Base-by-base conservation (phyloP, 2,329 filamentous ascomycete species). In the Sclerotinia nivalis region DNA sequence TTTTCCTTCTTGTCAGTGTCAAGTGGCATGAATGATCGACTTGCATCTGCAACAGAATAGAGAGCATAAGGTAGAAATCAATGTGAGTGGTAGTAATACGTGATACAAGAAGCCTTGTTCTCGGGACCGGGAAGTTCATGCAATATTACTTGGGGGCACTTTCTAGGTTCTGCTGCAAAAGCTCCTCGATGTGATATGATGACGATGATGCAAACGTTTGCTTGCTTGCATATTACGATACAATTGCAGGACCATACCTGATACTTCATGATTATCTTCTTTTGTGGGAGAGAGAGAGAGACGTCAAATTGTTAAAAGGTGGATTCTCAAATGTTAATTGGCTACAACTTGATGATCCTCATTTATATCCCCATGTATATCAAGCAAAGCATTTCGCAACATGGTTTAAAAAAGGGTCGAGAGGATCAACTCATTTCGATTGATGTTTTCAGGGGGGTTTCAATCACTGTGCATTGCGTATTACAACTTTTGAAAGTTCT, bases 21-120 rank as follows among this genome's bases (percentile, higher is more conserved):
- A 40, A 67, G 65, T 50, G 54, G 65, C 54, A 60, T 67, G 18
- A 40, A 60, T 67, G 65, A 67, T 60, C 28, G 31, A 37, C 43
- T 31, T 45, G 37, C 31, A 25, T 45, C 28, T 60, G 54, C n/a
- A 67, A 49, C 31, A 45, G 45, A 60, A 40, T 9, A 28, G 49
- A 65, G 31, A 22, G 6, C 13, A 61, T 34, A 49, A 9, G 43
- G 43, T 49, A n/a, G 43, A 50, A 62, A 9, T 43, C 22, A 64
- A 64, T 37, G 28, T n/a, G 43, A 40, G 43, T 37, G 54, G 28
- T 64, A 15, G 22, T 28, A 28, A 28, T 40, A 40, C 34, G 31
- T 28, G 31, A 28, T 64, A 31, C 61, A 52, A 52, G 31, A 37
- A 52, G 47, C 47, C 61, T 40, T 64, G 47, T 13, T 60, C 40